These are phyloP conservation scores for Macroventuria anomochaeta DNA, from an alignment of 2,329 filamentous ascomycete species.

Conservation along the genomic window DNA sequence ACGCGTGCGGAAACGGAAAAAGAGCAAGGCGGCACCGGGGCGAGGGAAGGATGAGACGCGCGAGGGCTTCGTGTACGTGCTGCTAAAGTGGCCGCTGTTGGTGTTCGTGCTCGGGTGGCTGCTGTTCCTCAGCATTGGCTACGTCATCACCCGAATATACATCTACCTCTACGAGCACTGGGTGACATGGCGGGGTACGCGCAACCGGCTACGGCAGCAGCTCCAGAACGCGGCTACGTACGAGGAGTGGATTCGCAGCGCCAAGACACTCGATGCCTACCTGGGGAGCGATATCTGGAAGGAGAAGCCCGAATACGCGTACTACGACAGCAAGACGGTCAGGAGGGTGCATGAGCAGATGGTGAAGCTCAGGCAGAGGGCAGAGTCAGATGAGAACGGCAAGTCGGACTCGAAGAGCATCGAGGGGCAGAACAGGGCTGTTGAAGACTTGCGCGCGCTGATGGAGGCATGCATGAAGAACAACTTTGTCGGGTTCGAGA, in stretches of 20 bases:
- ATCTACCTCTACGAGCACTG: constrained; percentile 92
- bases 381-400: constrained; percentile 63
- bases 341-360: constrained; percentile 79
- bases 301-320: constrained; percentile 71
- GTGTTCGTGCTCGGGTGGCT: constrained; percentile 83
- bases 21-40: constrained; percentile 47
- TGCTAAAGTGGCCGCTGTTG: constrained; percentile 92
- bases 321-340: constrained; percentile 90
- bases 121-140: constrained; percentile 71
- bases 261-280: constrained; percentile 78
- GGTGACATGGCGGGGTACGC: constrained; percentile 83
- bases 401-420: constrained; percentile 29
- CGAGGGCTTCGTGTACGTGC: constrained; percentile 86
- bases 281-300: constrained; percentile 84
- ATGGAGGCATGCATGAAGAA: constrained; percentile 94
- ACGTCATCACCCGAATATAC: constrained; percentile 83
- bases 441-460: constrained; percentile 78
- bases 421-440: constrained; percentile 54
- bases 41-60: constrained; percentile 83
- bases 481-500: constrained; percentile 96
- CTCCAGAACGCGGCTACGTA: constrained; percentile 78
- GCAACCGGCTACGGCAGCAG: constrained; percentile 72
- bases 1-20: constrained; percentile 61
- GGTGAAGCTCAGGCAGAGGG: constrained; percentile 62
- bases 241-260: constrained; percentile 80